Evolutionary conservation across 2,329 filamentous ascomycete species (phyloP).

Genomic region (Cytospora piceicola): DNA sequence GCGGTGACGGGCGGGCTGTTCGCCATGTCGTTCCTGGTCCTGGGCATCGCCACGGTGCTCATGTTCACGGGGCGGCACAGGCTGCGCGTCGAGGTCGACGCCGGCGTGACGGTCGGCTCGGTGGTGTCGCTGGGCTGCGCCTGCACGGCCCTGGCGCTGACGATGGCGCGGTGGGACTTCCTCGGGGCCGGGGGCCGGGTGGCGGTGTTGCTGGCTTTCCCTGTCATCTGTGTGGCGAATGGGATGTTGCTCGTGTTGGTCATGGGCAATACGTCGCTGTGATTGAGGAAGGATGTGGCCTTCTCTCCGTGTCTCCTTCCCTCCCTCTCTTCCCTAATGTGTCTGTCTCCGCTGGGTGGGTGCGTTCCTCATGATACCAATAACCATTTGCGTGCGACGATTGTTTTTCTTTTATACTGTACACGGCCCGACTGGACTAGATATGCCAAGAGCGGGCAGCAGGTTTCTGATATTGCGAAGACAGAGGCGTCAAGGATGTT

Average conservation of each 20-base stretch:
- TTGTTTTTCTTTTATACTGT: neutral
- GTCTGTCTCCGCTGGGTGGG: neutral
- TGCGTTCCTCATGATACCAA: neutral
- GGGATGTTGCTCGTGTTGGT: constrained; percentile 58
- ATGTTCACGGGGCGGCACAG: constrained; percentile 70
- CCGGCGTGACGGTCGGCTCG: constrained; percentile 71
- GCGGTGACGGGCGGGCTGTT: constrained; percentile 59
- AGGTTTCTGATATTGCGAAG: neutral
- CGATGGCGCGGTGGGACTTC: constrained; percentile 55
- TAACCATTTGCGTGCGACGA: neutral
- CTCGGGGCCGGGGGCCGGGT: constrained; percentile 49
- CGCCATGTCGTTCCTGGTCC: constrained; percentile 62
- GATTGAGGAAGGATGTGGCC: neutral
- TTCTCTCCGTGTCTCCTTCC: neutral
- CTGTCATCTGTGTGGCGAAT: constrained; percentile 51
- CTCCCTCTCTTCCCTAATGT: neutral
- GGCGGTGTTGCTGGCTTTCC: constrained; percentile 49
- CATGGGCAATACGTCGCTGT: constrained; percentile 42
- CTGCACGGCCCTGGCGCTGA: constrained; percentile 62
- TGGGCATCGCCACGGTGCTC: constrained; percentile 67
- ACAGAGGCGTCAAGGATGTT: neutral
- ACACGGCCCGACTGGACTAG: neutral
- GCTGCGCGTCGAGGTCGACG: constrained; percentile 72
- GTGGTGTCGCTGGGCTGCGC: constrained; percentile 68
- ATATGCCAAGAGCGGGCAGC: neutral